A percentile compares a stretch with the other conserved stretches of the same genome.
phyloP scores from a whole-genome alignment of 2,329 filamentous ascomycete genomes.

The Colletotrichum sp. region DNA sequence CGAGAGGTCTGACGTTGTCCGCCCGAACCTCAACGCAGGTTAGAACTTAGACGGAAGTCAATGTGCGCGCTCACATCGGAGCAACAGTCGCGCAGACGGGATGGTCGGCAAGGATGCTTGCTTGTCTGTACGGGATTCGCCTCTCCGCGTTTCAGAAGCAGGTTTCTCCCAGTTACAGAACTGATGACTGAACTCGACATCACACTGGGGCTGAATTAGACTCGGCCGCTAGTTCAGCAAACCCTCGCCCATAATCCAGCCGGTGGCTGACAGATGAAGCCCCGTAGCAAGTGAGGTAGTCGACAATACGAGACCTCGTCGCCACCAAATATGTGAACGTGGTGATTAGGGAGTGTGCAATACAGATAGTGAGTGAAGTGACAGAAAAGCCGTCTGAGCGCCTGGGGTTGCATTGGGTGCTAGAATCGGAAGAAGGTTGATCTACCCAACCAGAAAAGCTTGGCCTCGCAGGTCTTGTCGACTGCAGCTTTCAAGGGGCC shows the following conservation, averaged over 20 bases:
- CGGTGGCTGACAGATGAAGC: not conserved
- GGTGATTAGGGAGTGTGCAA: not conserved
- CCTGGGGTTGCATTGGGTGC: not conserved
- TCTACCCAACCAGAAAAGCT: conserved; percentile 6
- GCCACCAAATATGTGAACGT: not conserved
- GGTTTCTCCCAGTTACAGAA: conserved; percentile 3
- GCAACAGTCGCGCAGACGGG: not conserved
- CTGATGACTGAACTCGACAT: not conserved
- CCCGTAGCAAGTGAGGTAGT: not conserved
- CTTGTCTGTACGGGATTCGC: conserved; percentile 9
- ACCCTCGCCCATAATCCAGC: not conserved
- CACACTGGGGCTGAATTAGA: not conserved
- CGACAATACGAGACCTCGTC: not conserved
- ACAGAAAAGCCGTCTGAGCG: not conserved
- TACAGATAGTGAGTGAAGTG: not conserved
- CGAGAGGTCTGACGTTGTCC: not conserved
- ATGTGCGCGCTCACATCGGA: not conserved
- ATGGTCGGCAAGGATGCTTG: not conserved
- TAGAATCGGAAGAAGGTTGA: not conserved
- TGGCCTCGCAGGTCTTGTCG: not conserved
- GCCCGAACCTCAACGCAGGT: conserved; percentile 8
- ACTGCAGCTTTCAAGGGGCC: not conserved
- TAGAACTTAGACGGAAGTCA: not conserved
- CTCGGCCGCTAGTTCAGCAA: not conserved
- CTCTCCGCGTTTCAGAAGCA: conserved; percentile 23